Evolutionary conservation across 2,329 filamentous ascomycete genomes (phyloP).

Genomic region (Hypomyces perniciosus): DNA sequence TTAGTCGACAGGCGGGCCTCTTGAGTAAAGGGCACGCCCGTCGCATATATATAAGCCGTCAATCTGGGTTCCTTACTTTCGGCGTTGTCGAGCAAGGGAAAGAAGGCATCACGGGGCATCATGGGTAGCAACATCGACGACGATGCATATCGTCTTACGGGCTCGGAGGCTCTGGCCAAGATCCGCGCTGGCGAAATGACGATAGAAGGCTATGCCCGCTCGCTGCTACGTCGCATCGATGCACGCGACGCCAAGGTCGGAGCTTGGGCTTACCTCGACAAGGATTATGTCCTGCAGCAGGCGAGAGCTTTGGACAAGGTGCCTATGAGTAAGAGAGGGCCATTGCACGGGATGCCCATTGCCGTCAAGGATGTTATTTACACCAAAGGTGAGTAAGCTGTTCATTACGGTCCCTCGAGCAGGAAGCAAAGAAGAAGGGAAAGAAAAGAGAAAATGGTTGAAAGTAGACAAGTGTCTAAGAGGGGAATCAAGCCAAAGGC

Average conservation of each 20-base stretch:
- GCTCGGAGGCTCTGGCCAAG: constrained; percentile 8
- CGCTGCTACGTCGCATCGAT: constrained; percentile 40
- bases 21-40: constrained; percentile 3
- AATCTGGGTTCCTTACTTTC: constrained; percentile 7
- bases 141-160: constrained; percentile 14
- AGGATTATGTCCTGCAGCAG: constrained; percentile 40
- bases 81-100: neutral
- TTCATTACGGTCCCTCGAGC: neutral
- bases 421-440: neutral
- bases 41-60: neutral
- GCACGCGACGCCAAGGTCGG: constrained; percentile 39
- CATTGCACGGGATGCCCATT: constrained; percentile 52
- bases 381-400: constrained; percentile 41
- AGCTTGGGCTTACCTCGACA: constrained; percentile 45
- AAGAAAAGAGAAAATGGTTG: neutral
- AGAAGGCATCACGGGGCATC: neutral
- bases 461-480: neutral
- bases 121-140: constrained; percentile 2
- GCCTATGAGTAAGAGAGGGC: constrained; percentile 42
- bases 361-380: constrained; percentile 56
- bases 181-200: constrained; percentile 23
- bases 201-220: constrained; percentile 42
- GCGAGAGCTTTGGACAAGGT: constrained; percentile 46
- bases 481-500: neutral
- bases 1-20: neutral